Conservation (phyloP, 2,329 filamentous ascomycete genomes). For the Fusarium austroafricanum region DNA sequence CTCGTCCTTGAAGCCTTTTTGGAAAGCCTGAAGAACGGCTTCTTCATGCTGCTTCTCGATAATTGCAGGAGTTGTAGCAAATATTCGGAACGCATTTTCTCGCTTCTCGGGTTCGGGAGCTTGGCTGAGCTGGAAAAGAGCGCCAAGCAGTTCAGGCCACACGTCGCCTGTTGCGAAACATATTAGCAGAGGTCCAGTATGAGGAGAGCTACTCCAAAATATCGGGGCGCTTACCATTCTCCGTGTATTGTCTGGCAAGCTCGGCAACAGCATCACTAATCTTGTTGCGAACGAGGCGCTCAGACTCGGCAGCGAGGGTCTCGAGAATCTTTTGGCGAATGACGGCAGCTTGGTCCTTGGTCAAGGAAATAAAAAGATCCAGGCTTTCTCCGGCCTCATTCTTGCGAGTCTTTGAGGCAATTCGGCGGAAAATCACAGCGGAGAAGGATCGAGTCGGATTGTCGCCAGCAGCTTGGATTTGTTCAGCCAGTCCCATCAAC, state of each 20-base stretch:
- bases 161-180: conserved; percentile 69
- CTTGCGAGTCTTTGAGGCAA: conserved; percentile 90
- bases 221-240: conserved; percentile 74
- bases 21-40: conserved; percentile 88
- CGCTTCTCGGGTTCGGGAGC: conserved; percentile 84
- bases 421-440: conserved; percentile 92
- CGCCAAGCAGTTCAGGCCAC: conserved; percentile 90
- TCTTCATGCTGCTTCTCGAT: conserved; percentile 97
- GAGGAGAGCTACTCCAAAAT: not conserved
- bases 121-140: conserved; percentile 91
- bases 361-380: conserved; percentile 87
- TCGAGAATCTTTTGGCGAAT: conserved; percentile 89
- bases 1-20: conserved; percentile 90
- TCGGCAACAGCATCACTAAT: conserved; percentile 98
- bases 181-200: conserved; percentile 31
- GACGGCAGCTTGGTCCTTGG: conserved; percentile 76
- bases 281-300: conserved; percentile 86
- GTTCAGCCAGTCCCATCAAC: conserved; percentile 93
- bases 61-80: conserved; percentile 92
- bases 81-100: conserved; percentile 94
- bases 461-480: conserved; percentile 83
- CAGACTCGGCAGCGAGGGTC: conserved; percentile 77
- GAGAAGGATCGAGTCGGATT: conserved; percentile 87
- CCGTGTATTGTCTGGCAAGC: conserved; percentile 92
- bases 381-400: conserved; percentile 75